Evolutionary conservation across 805 yeast species (phyloP), one percentile per base, ranked within the genome.

Genomic region (Teunomyces atbi): DNA sequence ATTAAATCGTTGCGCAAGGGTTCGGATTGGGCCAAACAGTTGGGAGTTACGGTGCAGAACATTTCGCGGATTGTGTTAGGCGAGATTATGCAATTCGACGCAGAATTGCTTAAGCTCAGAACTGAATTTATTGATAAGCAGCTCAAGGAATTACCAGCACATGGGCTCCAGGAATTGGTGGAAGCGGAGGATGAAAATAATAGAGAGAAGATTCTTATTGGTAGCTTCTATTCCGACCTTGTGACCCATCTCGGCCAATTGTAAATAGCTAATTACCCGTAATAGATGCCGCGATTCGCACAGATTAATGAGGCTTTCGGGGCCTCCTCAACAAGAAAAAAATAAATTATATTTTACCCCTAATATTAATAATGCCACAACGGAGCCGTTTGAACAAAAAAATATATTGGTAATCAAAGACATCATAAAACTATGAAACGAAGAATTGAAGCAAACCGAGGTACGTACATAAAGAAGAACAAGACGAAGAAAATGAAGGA

Each of bases 1-100:
- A 56, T 63, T n/a, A 76, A 71, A 46, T 66, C 82, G 8, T 56
- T 72, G 23, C 67, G 77, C 48, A 66, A 65, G 34, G 79, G 79
- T 1, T 69, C 77, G 3, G 70, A 72, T 20, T 65, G 72, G 57
- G 59, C 76, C n/a, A 73, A 68, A 29, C 76, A 74, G 47, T 64
- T 83, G 56, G 69, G 67, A 10, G 62, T 67, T 23, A 73, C 83
- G 0, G 61, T 76, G 45, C 60, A 65, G 15, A 71, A 75, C 50
- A 64, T 79, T 27, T 51, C 67, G n/a, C 65, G 65, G 28, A 57
- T 77, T 16, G 68, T 76, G 3, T 61, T 76, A 45, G 69, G 69
- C 10, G 66, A 64, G 27, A 51, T 67, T 15, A 72, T 67, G 74
- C 58, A 71, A 61, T 48, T 65, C 58, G 71, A 67, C 32, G 60